Evolutionary conservation across 2,329 filamentous ascomycete genomes (phyloP).

Genomic region (Aphanoascus verrucosus): DNA sequence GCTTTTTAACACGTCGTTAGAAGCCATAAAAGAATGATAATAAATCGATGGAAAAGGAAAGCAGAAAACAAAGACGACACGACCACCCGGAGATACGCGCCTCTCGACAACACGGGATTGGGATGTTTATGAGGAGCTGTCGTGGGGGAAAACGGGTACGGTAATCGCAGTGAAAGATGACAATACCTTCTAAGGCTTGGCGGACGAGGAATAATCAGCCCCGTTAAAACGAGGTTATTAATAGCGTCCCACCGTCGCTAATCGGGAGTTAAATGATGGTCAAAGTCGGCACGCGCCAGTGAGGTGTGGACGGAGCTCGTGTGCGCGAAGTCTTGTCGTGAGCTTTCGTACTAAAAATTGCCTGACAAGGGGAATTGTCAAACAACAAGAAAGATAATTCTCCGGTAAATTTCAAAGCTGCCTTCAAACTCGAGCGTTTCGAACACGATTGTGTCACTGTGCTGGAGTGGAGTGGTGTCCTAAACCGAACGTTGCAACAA

Average conservation of each 20-base stretch:
- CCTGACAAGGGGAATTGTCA: background rate
- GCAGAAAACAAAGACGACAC: background rate
- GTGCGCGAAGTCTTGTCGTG: background rate
- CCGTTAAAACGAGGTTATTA: conserved; percentile 2
- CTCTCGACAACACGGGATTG: conserved; percentile 2
- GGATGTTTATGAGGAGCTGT: background rate
- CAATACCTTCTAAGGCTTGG: conserved; percentile 5
- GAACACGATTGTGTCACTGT: conserved; percentile 10
- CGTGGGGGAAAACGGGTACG: background rate
- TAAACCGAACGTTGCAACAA: conserved; percentile 1
- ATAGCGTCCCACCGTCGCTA: background rate
- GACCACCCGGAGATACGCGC: conserved; percentile 8
- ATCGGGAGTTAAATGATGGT: background rate
- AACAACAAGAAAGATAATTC: background rate
- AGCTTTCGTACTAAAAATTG: too few relatives aligned
- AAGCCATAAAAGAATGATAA: background rate
- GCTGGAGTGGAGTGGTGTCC: conserved; percentile 6
- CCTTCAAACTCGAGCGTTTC: conserved; percentile 2
- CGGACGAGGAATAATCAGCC: background rate
- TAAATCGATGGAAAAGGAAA: conserved; percentile 3
- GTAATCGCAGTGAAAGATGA: conserved; percentile 3
- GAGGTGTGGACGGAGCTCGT: too few relatives aligned
- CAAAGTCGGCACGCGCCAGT: too few relatives aligned
- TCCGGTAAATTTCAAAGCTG: conserved; percentile 3
- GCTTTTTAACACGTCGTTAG: conserved; percentile 5